Evolutionary conservation across 1,284 basidiomycete species (phyloP), one percentile per base, ranked within the genome.

Genomic region (Schizophyllum commune): DNA sequence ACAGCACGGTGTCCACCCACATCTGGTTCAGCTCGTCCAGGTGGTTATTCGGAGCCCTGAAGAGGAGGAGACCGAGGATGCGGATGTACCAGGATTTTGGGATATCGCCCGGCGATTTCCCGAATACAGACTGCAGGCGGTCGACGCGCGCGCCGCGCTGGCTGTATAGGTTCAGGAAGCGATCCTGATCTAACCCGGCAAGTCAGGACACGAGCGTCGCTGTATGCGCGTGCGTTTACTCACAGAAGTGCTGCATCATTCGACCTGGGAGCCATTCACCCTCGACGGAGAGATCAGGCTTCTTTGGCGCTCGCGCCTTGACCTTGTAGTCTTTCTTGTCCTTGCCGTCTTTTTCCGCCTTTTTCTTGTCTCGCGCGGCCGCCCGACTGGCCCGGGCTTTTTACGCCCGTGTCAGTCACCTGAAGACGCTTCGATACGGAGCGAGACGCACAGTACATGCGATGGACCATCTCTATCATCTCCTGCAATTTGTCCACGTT

Each of bases 301-400:
- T 63, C 47, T 65, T 62, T 20, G 71, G 65, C 9, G 63, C 52
- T 19, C 62, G 58, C 19, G 58, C 59, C 22, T 58, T 60, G 39
- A 64, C 56, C n/a, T 67, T 66, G 17, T 47, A 8, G 3, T 5
- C 27, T 27, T 5, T 5, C 27, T 27, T 27, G 27, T 27, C 27
- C 27, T 27, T 27, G 27, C 5, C 5, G 27, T 27, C 27, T 27
- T 27, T 27, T 27, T 2, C 27, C 27, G 5, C 27, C 27, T 27
- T 27, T 5, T 27, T 27, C 5, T 5, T 27, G 5, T 27, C 27
- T 27, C 27, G 27, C 27, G 27, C 27, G 2, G 27, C 27, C 27
- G 2, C 27, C 3, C 27, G 27, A 5, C 27, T 27, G 2, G 27
- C 27, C 27, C 27, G 27, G 5, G 27, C 27, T 27, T 27, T 27